These are phyloP conservation scores for Penicillium lividum DNA, from an alignment of 495 filamentous ascomycete genomes.

Conservation along the genomic window DNA sequence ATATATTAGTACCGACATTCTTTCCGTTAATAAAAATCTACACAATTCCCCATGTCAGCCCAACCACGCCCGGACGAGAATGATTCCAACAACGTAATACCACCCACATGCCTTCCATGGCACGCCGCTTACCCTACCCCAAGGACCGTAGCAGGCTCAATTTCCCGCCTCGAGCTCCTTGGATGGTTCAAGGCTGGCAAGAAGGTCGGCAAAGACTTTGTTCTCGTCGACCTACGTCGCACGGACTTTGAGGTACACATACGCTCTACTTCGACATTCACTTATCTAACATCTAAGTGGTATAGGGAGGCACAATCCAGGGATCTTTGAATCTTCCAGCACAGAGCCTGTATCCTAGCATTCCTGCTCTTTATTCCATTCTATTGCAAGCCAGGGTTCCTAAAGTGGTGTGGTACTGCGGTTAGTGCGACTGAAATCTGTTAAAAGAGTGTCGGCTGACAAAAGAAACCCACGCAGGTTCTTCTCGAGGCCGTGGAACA, in stretches of 20 bases:
- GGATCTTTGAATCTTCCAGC: constrained; percentile 72
- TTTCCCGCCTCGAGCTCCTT: constrained; percentile 43
- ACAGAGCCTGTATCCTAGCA: constrained; percentile 60
- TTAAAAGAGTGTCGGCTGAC: not conserved
- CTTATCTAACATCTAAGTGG: not conserved
- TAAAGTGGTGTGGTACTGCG: constrained; percentile 67
- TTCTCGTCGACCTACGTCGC: constrained; percentile 64
- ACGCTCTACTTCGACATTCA: not conserved
- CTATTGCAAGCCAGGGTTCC: constrained; percentile 49
- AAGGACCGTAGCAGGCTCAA: constrained; percentile 23
- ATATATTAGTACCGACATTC: too few species aligned
- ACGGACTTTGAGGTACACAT: constrained; percentile 58
- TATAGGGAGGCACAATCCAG: constrained; percentile 66
- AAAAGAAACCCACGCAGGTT: constrained; percentile 43
- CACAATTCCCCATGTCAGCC: not conserved
- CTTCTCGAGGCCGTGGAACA: constrained; percentile 61
- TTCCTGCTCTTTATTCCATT: constrained; percentile 58
- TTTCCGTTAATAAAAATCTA: too few species aligned
- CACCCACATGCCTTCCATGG: constrained; percentile 33
- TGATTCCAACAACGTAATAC: not conserved
- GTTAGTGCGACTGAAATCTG: constrained; percentile 40
- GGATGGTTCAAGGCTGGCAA: constrained; percentile 40
- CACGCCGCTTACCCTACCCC: constrained; percentile 47
- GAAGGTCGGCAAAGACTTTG: constrained; percentile 47
- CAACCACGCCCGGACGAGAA: not conserved